phyloP scores from a whole-genome alignment of 208 protist genomes.

The Lotmaria passim region DNA sequence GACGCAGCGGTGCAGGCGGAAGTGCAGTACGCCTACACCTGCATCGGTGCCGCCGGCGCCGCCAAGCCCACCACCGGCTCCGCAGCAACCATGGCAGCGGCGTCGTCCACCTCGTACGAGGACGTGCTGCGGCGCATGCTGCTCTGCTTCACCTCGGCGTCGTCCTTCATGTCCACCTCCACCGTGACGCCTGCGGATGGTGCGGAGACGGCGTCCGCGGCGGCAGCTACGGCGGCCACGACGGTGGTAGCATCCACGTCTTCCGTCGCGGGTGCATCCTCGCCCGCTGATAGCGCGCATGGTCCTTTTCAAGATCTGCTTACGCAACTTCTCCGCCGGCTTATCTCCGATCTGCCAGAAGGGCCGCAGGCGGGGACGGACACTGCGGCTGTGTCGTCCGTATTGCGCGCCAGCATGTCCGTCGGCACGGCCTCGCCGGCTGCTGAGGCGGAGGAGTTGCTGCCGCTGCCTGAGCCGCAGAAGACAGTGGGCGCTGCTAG shows the following conservation, averaged over 20 bases:
- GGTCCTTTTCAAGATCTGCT: conserved; percentile 22
- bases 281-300: background rate
- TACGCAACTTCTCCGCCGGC: conserved; percentile 23
- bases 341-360: background rate
- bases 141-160: conserved; percentile 24
- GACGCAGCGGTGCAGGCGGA: conserved; percentile 37
- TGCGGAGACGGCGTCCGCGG: conserved; percentile 2
- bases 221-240: background rate
- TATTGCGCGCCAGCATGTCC: no score
- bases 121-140: conserved; percentile 34
- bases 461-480: background rate
- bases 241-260: background rate
- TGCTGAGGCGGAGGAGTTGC: background rate
- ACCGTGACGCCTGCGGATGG: background rate
- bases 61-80: background rate
- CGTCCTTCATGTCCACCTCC: conserved; percentile 26
- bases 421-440: background rate
- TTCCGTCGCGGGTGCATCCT: background rate
- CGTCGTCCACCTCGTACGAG: conserved; percentile 5
- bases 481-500: background rate
- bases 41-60: conserved; percentile 1
- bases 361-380: background rate
- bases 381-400: background rate
- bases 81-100: background rate
- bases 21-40: conserved; percentile 33